Evolutionary conservation across 306 rosid genomes (phyloP), one percentile per base, ranked within the genome.

Genomic region (Gynostemma pentaphyllum): DNA sequence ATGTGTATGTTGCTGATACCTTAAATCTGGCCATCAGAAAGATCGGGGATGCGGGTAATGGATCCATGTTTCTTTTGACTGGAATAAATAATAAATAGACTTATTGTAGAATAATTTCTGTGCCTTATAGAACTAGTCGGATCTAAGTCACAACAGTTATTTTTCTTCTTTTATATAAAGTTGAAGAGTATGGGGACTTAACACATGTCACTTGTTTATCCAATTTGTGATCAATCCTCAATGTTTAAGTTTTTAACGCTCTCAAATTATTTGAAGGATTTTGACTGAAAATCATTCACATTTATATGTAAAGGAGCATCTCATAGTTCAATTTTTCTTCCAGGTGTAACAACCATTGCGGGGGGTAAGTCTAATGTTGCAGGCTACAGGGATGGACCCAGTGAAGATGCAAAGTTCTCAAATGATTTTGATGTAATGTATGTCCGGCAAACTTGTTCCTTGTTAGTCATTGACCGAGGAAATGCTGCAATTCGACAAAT

Each of bases 401-500:
- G 98, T 5, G 98, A 92, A 76, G 96, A 92, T 82, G 96, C 98
- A 2, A 86, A 86, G 72, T 88, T 92, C 80, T 88, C 96, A 13
- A 92, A 86, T 56, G 95, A 92, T 81, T 92, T 92, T 70, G 98
- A 92, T 68, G 82, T 92, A 39, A 76, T 84, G n/a, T 92, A 92
- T 68, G 60, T 88, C 66, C 77, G 83, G 39, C 82, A 95, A 18
- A 88, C 94, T 65, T 92, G 98, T 79, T 92, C 96, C 41, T 84
- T 92, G 77, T 76, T 92, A 80, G 98, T 92, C 46, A 72, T 92
- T 75, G 98, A 92, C 48, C 83, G 96, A 78, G 96, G 98, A 65
- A 92, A 92, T 73, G 96, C 98, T 36, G 98, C 98, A 39, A 91
- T 92, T 62, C 78, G 96, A 42, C 89, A 92, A 77, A 92, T 92